A percentile compares a stretch with the other conserved stretches of the same genome.
Conservation (phyloP, 441 rosid genomes). For the Eruca vesicaria region DNA sequence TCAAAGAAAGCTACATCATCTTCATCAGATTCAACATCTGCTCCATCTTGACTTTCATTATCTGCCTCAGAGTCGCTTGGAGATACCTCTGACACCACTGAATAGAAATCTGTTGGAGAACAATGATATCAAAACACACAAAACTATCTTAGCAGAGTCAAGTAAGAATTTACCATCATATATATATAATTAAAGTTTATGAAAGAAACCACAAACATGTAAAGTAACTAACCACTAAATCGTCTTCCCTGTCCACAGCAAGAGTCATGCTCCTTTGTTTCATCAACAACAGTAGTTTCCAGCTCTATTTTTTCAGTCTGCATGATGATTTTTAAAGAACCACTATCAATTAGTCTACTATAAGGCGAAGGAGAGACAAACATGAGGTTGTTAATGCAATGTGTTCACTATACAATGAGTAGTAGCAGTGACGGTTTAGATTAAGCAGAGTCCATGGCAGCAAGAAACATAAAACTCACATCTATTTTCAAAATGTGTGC, state of each 20-base stretch:
- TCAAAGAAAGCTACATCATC: constrained; percentile 74
- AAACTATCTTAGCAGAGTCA: constrained; percentile 16
- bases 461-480: not conserved
- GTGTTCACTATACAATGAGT: not conserved
- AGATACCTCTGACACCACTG: constrained; percentile 94
- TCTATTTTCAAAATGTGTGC: constrained; percentile 2
- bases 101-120: constrained; percentile 77
- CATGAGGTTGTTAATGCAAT: not conserved
- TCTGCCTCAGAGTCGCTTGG: constrained; percentile 85
- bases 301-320: constrained; percentile 95
- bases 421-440: not conserved
- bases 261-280: constrained; percentile 88
- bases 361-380: not conserved
- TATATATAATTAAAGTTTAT: not conserved
- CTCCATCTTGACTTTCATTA: constrained; percentile 89
- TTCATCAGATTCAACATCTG: constrained; percentile 84
- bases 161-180: not conserved
- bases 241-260: constrained; percentile 87
- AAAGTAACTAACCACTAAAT: constrained; percentile 73
- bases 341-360: not conserved
- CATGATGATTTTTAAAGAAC: constrained; percentile 26
- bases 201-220: not conserved
- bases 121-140: constrained; percentile 12
- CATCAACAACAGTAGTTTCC: constrained; percentile 94
- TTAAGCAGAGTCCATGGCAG: not conserved